Percentiles rank a stretch among this genome's conserved stretches.
phyloP scores from a whole-genome alignment of 805 yeast genomes.

The Schwanniomyces polymorphus region DNA sequence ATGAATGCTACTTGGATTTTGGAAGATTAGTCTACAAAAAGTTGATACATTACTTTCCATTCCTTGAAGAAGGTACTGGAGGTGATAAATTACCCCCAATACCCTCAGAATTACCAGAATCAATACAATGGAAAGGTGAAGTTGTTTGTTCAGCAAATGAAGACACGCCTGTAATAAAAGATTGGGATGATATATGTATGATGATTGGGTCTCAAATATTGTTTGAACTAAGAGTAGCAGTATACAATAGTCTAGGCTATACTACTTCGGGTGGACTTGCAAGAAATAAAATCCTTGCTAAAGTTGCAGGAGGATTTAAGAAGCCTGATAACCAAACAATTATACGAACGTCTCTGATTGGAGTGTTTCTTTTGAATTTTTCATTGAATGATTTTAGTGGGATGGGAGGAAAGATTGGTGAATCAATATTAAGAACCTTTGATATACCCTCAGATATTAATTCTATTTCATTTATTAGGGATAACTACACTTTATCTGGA shows the following conservation, averaged over 20 bases:
- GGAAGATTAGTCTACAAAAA: conserved; percentile 59
- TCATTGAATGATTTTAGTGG: conserved; percentile 80
- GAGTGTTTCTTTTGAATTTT: conserved; percentile 57
- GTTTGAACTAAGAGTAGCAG: conserved; percentile 49
- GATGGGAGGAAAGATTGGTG: conserved; percentile 88
- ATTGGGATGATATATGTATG: conserved; percentile 81
- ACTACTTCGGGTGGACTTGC: conserved; percentile 91
- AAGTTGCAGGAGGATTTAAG: conserved; percentile 78
- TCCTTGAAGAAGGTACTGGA: conserved; percentile 21
- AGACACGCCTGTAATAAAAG: conserved; percentile 10
- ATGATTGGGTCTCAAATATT: conserved; percentile 66
- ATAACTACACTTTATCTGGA: conserved; percentile 37
- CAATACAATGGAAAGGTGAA: conserved; percentile 31
- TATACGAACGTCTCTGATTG: conserved; percentile 49
- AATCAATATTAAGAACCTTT: conserved; percentile 50
- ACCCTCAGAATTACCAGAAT: conserved; percentile 33
- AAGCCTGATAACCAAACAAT: conserved; percentile 90
- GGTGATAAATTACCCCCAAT: conserved; percentile 44
- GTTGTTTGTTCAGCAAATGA: conserved; percentile 17
- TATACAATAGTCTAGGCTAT: conserved; percentile 62
- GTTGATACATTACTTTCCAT: conserved; percentile 49
- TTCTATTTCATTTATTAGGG: conserved; percentile 51
- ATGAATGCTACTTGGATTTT: conserved; percentile 85
- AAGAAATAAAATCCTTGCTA: conserved; percentile 74
- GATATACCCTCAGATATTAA: conserved; percentile 47